Base-by-base conservation (phyloP, 345 rosid genomes). In the Odontarrhena argentea region DNA sequence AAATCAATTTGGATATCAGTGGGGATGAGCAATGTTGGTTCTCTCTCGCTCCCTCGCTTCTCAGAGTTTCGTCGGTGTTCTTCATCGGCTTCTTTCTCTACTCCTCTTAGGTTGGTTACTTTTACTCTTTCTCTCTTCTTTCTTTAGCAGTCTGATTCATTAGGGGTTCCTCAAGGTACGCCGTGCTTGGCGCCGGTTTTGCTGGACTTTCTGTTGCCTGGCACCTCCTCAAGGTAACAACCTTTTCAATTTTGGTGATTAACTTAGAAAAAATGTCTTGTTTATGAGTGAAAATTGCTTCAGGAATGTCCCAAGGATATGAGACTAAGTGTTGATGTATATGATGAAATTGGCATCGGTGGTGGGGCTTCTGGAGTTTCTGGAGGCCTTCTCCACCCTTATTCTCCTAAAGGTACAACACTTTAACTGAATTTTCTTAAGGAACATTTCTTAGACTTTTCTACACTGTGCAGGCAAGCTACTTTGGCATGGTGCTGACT, bases 281-380 rank as follows among this genome's bases (percentile, higher is more conserved):
- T 18, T 3, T 61, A 25, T 63, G 12, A 18, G 22, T 18, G 22
- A 18, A 18, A 18, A 18, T 38, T 18, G 55, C 6, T 70, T 70
- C 84, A 93, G 97, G 80, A 79, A 6, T 68, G 92, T 77, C 79
- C 79, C 4, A 76, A 78, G 69, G 84, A 82, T 38, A 18, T 76
- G 78, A 68, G 76, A 38, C 40, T 88, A 49, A 77, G 66, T 6
- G 68, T 90, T 58, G 97, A 93, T 73, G 41, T 93, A n/a, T 90
- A 78, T 65, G 98, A 93, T 74, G 97, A 93, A 75, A 77, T 71
- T 74, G 98, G 97, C 6, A 81, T 93, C 40, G 97, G 98, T 25
- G 91, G 97, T 42, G 97, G 97, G 24, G 97, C 97, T 25, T 93
- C 98, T 34, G 98, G 97, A 44, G 87, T 87, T 44, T 86, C 98